A percentile compares a stretch with the other conserved stretches of the same genome.
Conservation (phyloP, 2,329 filamentous ascomycete species). For the Aspergillus pseudoviridinutans region DNA sequence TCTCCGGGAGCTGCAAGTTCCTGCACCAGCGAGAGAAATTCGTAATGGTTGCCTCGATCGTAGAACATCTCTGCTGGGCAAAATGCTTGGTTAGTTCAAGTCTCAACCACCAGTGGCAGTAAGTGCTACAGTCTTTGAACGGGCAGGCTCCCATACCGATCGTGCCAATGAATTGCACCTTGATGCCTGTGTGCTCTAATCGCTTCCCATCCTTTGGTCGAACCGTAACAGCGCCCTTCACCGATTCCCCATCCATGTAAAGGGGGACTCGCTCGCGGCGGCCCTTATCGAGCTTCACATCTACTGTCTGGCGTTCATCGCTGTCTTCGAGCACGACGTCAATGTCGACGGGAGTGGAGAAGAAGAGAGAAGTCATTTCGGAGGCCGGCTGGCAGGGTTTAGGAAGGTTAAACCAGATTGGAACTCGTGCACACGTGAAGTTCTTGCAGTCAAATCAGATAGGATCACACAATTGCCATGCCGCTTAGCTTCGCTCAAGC, state of each 20-base stretch:
- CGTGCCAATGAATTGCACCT: slow-evolving; percentile 98
- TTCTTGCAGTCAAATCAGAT: not conserved
- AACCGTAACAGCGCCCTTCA: slow-evolving; percentile 93
- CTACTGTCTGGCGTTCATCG: slow-evolving; percentile 91
- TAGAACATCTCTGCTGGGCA: slow-evolving; percentile 93
- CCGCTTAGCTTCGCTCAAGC: not conserved
- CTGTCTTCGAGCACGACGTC: slow-evolving; percentile 95
- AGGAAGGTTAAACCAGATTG: slow-evolving; percentile 11
- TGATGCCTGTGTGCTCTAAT: slow-evolving; percentile 96
- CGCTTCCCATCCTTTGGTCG: slow-evolving; percentile 97
- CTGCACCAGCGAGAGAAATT: slow-evolving; percentile 95
- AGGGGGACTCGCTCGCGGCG: slow-evolving; percentile 93
- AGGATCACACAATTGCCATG: not conserved
- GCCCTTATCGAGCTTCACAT: slow-evolving; percentile 98
- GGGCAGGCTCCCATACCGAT: slow-evolving; percentile 62
- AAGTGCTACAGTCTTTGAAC: not conserved
- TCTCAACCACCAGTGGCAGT: slow-evolving; percentile 8
- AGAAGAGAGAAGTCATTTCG: slow-evolving; percentile 95
- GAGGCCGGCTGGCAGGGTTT: slow-evolving; percentile 3
- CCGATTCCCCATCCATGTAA: slow-evolving; percentile 97
- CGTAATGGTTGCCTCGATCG: slow-evolving; percentile 97
- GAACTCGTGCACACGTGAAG: slow-evolving; percentile 5
- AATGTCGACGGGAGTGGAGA: slow-evolving; percentile 97
- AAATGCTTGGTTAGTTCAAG: not conserved
- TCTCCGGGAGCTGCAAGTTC: slow-evolving; percentile 95